Evolutionary conservation across 129 eudicot genomes (phyloP).

Genomic region (carrot (Daucus carota)): DH1_v3.0 NC_030386.2:16716501-16717000

Average conservation of each 20-base stretch:
- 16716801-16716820: conserved; percentile 12
- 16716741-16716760: not conserved
- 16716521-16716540: too few species aligned
- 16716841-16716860: conserved; percentile 5
- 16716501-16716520: too few species aligned
- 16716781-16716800: not conserved
- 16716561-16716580: too few species aligned
- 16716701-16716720: not conserved
- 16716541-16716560: too few species aligned
- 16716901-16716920: not conserved
- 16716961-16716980: conserved; percentile 12
- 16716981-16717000: conserved; percentile 18
- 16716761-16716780: not conserved
- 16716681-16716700: not conserved
- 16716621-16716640: too few species aligned
- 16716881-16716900: not conserved
- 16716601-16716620: too few species aligned
- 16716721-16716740: not conserved
- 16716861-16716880: not conserved
- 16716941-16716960: not conserved
- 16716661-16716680: not conserved
- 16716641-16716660: not conserved
- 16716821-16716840: conserved; percentile 14
- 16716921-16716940: not conserved
- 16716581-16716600: too few species aligned